Conservation (phyloP, 768 basidiomycete species). For the Termitomyces eurrhizus region DNA sequence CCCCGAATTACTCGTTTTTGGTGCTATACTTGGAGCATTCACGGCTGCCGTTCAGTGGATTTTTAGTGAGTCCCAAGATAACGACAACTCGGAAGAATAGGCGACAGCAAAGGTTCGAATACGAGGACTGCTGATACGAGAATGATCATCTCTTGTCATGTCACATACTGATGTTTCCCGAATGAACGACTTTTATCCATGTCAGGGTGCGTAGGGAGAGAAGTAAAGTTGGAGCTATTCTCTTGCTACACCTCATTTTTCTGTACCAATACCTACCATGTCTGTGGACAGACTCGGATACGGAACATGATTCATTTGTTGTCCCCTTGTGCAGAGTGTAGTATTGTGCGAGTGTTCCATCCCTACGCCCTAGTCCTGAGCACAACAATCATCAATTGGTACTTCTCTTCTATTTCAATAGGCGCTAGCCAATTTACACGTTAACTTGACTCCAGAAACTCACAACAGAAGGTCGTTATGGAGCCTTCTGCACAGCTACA, state of each 20-base stretch:
- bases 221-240: not conserved
- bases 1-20: not conserved
- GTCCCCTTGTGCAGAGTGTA: not conserved
- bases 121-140: not conserved
- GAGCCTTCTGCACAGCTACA: not conserved
- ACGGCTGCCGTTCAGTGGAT: not conserved
- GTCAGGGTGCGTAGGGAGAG: not conserved
- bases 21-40: not conserved
- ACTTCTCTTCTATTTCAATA: not conserved
- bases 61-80: not conserved
- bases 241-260: not conserved
- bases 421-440: not conserved
- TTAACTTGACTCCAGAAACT: not conserved
- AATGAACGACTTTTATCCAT: not conserved
- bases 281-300: not conserved
- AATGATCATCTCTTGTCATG: not conserved
- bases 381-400: not conserved
- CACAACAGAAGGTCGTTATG: not conserved
- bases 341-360: not conserved
- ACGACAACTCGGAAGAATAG: not conserved
- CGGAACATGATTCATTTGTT: not conserved
- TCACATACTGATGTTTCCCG: not conserved
- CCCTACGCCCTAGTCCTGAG: not conserved
- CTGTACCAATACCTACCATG: not conserved
- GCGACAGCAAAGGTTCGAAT: not conserved